Evolutionary conservation across 2,329 filamentous ascomycete genomes (phyloP).

Genomic region (Aspergillus clavatus): DNA sequence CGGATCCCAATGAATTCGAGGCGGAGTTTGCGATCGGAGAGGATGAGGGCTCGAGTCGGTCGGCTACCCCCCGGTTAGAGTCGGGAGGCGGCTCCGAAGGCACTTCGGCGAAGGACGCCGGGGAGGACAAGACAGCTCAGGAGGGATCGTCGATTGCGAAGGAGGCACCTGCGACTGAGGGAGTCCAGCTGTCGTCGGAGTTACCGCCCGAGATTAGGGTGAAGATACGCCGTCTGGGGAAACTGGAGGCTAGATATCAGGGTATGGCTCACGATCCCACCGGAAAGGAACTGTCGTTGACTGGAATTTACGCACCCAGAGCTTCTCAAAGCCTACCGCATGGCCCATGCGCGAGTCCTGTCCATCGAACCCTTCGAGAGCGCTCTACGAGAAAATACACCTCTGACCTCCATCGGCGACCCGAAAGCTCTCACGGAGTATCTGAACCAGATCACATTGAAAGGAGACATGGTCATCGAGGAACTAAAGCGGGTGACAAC

Average conservation of each 20-base stretch:
- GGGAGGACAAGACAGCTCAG: constrained; percentile 17
- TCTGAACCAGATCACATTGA: constrained; percentile 76
- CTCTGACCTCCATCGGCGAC: constrained; percentile 81
- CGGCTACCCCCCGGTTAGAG: constrained; percentile 54
- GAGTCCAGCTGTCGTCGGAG: constrained; percentile 43
- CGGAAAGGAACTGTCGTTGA: neutral
- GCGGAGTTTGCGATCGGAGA: constrained; percentile 83
- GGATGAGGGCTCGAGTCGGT: constrained; percentile 62
- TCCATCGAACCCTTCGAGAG: constrained; percentile 92
- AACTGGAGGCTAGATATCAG: constrained; percentile 79
- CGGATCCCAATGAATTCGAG: constrained; percentile 85
- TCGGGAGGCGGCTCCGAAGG: constrained; percentile 32
- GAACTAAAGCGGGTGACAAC: constrained; percentile 82
- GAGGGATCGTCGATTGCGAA: constrained; percentile 18
- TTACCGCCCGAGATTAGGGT: constrained; percentile 69
- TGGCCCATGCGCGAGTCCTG: constrained; percentile 79
- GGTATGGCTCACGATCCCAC: constrained; percentile 47
- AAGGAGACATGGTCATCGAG: constrained; percentile 88
- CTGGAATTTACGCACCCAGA: constrained; percentile 50
- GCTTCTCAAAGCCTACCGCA: constrained; percentile 82
- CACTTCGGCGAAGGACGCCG: constrained; percentile 18
- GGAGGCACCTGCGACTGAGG: constrained; percentile 19
- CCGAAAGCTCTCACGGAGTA: constrained; percentile 83
- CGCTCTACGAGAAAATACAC: constrained; percentile 84
- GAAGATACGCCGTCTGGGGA: constrained; percentile 81